Evolutionary conservation across 495 filamentous ascomycete genomes (phyloP).

Genomic region (Sabuloglossum arenarium): DNA sequence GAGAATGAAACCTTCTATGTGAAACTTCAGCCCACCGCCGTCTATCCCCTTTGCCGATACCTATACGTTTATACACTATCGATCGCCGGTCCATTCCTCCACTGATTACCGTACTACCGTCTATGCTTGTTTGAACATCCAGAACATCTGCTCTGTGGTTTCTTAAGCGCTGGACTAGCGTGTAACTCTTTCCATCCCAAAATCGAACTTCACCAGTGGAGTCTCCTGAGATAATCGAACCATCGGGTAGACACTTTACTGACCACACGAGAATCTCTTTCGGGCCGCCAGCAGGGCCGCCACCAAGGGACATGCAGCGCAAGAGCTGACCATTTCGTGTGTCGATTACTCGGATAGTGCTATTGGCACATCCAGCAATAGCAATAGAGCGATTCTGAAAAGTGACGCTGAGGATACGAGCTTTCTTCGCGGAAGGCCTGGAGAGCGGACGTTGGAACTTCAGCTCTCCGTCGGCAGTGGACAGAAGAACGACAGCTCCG

Average conservation of each 20-base stretch:
- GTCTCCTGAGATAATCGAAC: constrained; percentile 83
- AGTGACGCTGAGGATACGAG: constrained; percentile 68
- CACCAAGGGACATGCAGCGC: constrained; percentile 66
- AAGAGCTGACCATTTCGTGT: constrained; percentile 52
- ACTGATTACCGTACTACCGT: constrained; percentile 72
- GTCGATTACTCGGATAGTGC: constrained; percentile 77
- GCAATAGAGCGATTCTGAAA: constrained; percentile 70
- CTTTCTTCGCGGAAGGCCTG: constrained; percentile 54
- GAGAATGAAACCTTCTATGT: constrained; percentile 62
- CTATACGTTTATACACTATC: constrained; percentile 44
- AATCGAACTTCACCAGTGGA: constrained; percentile 83
- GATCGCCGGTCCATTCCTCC: constrained; percentile 82
- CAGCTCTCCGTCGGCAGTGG: constrained; percentile 62
- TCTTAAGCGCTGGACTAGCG: constrained; percentile 63
- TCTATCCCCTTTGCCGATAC: constrained; percentile 30
- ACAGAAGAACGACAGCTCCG: constrained; percentile 67
- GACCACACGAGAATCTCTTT: constrained; percentile 86
- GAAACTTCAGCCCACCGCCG: constrained; percentile 65
- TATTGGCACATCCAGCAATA: constrained; percentile 81
- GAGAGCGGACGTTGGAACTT: constrained; percentile 47
- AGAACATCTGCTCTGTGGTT: constrained; percentile 80
- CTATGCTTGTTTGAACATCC: constrained; percentile 54
- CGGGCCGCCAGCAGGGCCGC: constrained; percentile 48
- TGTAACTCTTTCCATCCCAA: constrained; percentile 83
- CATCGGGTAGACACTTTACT: constrained; percentile 65